A percentile compares a stretch with the other conserved stretches of the same genome.
These are phyloP conservation scores for Pichiaceae sp. DNA, from an alignment of 1,139 yeast genomes.

Conservation along the genomic window DNA sequence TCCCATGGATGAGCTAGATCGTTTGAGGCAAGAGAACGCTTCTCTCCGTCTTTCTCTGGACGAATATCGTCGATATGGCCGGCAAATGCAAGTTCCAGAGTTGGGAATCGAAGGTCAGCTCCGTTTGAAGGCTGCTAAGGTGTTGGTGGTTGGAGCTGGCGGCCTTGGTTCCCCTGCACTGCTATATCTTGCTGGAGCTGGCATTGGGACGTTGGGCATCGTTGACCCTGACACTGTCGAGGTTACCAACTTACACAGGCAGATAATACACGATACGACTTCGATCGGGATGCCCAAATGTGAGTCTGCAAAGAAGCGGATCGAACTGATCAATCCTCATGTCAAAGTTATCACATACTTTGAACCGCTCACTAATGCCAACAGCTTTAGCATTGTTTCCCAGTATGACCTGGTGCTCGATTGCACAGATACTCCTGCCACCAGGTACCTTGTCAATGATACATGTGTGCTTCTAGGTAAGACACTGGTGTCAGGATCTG, in stretches of 20 bases:
- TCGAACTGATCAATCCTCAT: slow-evolving; percentile 56
- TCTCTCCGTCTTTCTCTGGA: slow-evolving; percentile 27
- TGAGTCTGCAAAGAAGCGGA: slow-evolving; percentile 58
- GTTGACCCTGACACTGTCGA: slow-evolving; percentile 86
- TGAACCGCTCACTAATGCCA: slow-evolving; percentile 40
- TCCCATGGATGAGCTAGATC: slow-evolving; percentile 5
- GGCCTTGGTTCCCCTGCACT: slow-evolving; percentile 94
- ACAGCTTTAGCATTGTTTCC: slow-evolving; percentile 57
- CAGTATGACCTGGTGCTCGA: slow-evolving; percentile 73
- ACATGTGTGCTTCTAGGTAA: slow-evolving; percentile 61
- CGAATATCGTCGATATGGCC: slow-evolving; percentile 80
- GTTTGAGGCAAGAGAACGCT: slow-evolving; percentile 10
- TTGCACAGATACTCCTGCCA: slow-evolving; percentile 90
- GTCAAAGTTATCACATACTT: slow-evolving; percentile 49
- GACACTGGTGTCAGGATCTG: slow-evolving; percentile 87
- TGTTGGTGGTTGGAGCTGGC: slow-evolving; percentile 90
- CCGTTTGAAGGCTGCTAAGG: slow-evolving; percentile 44
- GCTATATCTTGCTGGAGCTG: slow-evolving; percentile 79
- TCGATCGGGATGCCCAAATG: slow-evolving; percentile 67
- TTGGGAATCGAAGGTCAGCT: slow-evolving; percentile 57
- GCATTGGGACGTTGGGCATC: slow-evolving; percentile 78
- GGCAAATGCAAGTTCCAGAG: slow-evolving; percentile 90
- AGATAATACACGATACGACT: slow-evolving; percentile 65
- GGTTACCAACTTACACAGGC: slow-evolving; percentile 79
- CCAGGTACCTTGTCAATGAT: slow-evolving; percentile 83